phyloP scores from a whole-genome alignment of 2,329 filamentous ascomycete species.

The Diplodia mutila region DNA sequence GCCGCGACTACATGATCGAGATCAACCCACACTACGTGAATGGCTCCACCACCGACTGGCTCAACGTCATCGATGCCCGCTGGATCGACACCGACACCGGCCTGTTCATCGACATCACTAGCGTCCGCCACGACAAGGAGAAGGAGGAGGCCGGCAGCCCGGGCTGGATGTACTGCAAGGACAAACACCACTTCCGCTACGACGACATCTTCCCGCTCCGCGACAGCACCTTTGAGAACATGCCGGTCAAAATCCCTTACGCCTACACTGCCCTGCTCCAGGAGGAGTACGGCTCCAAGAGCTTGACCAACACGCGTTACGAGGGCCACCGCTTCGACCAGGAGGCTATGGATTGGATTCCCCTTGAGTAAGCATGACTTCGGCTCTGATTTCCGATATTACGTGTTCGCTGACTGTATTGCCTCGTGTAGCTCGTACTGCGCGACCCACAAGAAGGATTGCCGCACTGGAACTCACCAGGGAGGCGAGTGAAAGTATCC shows the following conservation, averaged over 20 bases:
- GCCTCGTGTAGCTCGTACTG: slow-evolving; percentile 22
- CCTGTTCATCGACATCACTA: slow-evolving; percentile 65
- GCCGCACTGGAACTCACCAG: slow-evolving; percentile 20
- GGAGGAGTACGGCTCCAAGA: slow-evolving; percentile 58
- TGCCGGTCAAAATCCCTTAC: slow-evolving; percentile 59
- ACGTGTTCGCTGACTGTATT: slow-evolving; percentile 7
- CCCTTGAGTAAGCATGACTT: slow-evolving; percentile 16
- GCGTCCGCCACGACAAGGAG: slow-evolving; percentile 53
- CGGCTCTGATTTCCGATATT: background rate
- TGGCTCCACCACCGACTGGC: slow-evolving; percentile 46
- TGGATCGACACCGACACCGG: slow-evolving; percentile 65
- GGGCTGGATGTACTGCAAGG: slow-evolving; percentile 60
- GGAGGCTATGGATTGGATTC: slow-evolving; percentile 36
- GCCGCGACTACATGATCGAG: slow-evolving; percentile 58
- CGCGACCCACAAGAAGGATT: slow-evolving; percentile 25
- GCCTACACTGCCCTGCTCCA: slow-evolving; percentile 58
- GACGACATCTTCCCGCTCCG: slow-evolving; percentile 62
- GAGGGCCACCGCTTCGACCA: slow-evolving; percentile 49
- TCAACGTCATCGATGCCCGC: slow-evolving; percentile 63
- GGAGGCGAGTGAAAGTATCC: slow-evolving; percentile 1
- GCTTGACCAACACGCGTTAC: slow-evolving; percentile 53
- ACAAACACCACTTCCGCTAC: slow-evolving; percentile 58
- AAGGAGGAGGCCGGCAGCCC: slow-evolving; percentile 43
- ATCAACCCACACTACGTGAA: slow-evolving; percentile 61
- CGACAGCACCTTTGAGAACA: slow-evolving; percentile 57